Base-by-base conservation (phyloP, 1,139 yeast species). In the Diutina sp. region DNA sequence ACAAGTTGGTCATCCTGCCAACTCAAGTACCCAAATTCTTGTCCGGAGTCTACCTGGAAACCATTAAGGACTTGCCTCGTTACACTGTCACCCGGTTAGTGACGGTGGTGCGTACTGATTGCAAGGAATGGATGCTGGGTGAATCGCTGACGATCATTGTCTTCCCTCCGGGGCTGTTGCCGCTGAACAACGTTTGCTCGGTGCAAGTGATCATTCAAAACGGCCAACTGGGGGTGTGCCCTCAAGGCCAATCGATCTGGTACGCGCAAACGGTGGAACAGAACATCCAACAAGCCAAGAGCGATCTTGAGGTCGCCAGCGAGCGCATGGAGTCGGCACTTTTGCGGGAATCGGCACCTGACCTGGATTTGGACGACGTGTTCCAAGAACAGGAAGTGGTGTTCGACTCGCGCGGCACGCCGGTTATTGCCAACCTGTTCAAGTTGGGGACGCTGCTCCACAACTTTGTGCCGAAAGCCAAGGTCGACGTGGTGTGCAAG, bases 151-250 rank as follows among this genome's bases (percentile, higher is more conserved):
- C 97, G 0, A 78, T 90, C 52, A 95, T 91, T 18, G 96, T 90
- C 1, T 93, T 93, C 76, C 98, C 99, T n/a, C 95, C 96, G 28
- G 80, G 80, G 28, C 83, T 96, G 0, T 76, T 91, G 57, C 78
- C 85, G 18, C 78, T 88, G 0, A 72, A 78, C 58, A 91, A 91
- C 67, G 72, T 72, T 57, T 77, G 74, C 60, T 88, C 95, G 6
- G 95, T 93, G 38, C 97, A 91, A 69, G 95, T 86, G 4, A 73
- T 91, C 50, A 87, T 93, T 51, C 84, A 89, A 74, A 96, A 96
- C 55, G 83, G 90, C n/a, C 93, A 89, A 11, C 77, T 93, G 1
- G 97, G 96, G 16, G 86, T 87, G 60, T 90, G 96, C 63, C 96
- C 98, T 0, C 70, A 69, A n/a, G 95, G 90, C 54, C 93, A 91